phyloP scores from a whole-genome alignment of 495 filamentous ascomycete species.

The Neurospora sp. region DNA sequence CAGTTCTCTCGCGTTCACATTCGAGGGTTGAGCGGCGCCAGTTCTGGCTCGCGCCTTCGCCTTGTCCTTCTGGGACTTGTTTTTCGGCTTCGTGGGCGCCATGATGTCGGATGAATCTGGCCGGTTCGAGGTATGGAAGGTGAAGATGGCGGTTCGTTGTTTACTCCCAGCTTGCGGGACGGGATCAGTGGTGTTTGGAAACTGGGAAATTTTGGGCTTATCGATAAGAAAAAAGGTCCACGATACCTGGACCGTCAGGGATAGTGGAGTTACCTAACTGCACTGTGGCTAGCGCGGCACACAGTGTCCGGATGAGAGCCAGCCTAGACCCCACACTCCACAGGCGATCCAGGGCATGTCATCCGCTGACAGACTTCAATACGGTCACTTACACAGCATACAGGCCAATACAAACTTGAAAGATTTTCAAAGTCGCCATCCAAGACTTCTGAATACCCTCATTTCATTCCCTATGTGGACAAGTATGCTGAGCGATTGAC shows the following conservation, averaged over 20 bases:
- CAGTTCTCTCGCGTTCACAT: constrained; percentile 28
- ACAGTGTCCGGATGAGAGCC: not conserved
- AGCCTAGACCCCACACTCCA: not conserved
- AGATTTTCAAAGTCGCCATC: not conserved
- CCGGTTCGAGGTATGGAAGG: not conserved
- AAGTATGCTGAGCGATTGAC: not conserved
- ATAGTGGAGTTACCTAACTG: not conserved
- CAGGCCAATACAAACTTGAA: not conserved
- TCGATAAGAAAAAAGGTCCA: constrained; percentile 2
- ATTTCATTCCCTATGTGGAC: not conserved
- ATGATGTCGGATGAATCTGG: constrained; percentile 9
- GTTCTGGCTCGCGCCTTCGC: constrained; percentile 16
- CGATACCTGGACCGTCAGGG: not conserved
- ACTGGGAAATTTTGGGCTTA: constrained; percentile 6
- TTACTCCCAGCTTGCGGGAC: not conserved
- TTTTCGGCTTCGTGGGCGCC: constrained; percentile 36
- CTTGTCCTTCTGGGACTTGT: constrained; percentile 25
- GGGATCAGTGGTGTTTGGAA: not conserved
- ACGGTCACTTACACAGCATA: not conserved
- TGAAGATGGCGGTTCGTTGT: not conserved
- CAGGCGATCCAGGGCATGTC: not conserved
- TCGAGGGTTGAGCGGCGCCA: constrained; percentile 11
- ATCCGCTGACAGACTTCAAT: not conserved
- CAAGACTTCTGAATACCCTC: not conserved
- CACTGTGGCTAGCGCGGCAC: not conserved